Conservation (phyloP, 371 early-diverging fungal genomes). For the Mortierella sp. region DNA sequence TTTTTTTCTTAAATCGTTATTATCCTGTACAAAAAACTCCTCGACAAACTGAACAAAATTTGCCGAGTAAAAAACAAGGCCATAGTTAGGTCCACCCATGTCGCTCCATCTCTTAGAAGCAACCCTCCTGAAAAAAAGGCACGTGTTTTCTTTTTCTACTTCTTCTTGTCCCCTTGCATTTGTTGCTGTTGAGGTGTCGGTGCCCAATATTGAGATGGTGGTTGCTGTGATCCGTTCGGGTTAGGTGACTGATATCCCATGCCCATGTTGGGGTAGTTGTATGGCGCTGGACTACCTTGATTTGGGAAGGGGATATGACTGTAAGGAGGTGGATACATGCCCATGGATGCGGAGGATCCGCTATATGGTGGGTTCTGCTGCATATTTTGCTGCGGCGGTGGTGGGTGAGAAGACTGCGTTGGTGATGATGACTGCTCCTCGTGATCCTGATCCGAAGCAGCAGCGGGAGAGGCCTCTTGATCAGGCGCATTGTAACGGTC, state of each 20-base stretch:
- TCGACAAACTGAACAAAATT: too few relatives aligned
- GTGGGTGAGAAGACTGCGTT: constrained; percentile 8
- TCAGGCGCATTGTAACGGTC: constrained; percentile 16
- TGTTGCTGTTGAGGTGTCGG: constrained; percentile 7
- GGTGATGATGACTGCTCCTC: constrained; percentile 18
- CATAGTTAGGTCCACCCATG: too few relatives aligned
- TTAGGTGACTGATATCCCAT: constrained; percentile 24
- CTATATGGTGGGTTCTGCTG: constrained; percentile 12
- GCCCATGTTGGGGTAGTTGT: constrained; percentile 34
- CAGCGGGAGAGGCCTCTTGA: constrained; percentile 13
- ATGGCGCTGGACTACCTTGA: constrained; percentile 1
- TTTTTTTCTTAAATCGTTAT: too few relatives aligned
- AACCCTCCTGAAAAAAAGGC: too few relatives aligned
- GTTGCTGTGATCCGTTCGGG: not conserved
- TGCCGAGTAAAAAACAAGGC: too few relatives aligned
- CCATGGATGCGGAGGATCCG: constrained; percentile 15
- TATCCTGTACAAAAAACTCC: too few relatives aligned
- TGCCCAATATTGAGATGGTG: constrained; percentile 15
- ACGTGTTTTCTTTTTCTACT: not conserved
- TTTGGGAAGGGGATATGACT: constrained; percentile 40
- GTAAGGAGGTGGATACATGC: constrained; percentile 40
- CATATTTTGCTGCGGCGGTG: constrained; percentile 8
- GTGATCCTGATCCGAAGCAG: constrained; percentile 17
- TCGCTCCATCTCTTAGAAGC: too few relatives aligned
- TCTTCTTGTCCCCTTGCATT: constrained; percentile 5